Base-by-base conservation (phyloP, 129 eudicot species). In the Flaveria linearis region DNA sequence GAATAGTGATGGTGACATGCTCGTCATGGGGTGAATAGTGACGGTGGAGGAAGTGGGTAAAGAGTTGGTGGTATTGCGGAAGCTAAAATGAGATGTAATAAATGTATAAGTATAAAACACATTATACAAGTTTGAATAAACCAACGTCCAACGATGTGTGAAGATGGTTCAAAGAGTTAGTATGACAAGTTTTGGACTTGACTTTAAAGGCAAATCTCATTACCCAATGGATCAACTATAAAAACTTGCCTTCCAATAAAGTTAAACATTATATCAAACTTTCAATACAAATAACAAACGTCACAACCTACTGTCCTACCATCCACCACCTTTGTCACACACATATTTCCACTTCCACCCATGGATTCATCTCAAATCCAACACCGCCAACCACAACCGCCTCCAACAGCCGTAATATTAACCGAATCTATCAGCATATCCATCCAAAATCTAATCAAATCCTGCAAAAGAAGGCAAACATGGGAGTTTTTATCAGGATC, bases 401-500 rank as follows among this genome's bases (percentile, higher is more conserved):
- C 81, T 1, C 17, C 75, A 16, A 39, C 76, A 36, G 57, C 86
- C 51, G 69, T 55, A 26, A 69, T 49, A 55, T 67, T 42, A 11
- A 76, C 75, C 8, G 74, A 79, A 61, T 39, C 57, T 2, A 75
- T 80, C 65, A 75, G 80, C 56, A 71, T 42, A 26, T 82, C 88
- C 10, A 63, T 89, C 22, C 50, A 79, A 67, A 79, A 80, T 55
- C 87, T 89, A 76, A 41, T 77, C 55, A 86, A 69, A 69, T 81
- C 74, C 13, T 84, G 82, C 84, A 53, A 83, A 69, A 85, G 76
- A 67, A 80, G 88, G 52, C 94, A 78, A 57, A 86, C 72, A 55
- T 86, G 85, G 88, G 66, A 81, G 16, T 56, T 23, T 18, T 51
- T 81, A 45, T 63, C 86, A 14, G 71, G 81, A 68, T 74, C 84